Evolutionary conservation across 1,284 basidiomycete species (phyloP), one percentile per base, ranked within the genome.

Genomic region (Irpex rosettiformis): DNA sequence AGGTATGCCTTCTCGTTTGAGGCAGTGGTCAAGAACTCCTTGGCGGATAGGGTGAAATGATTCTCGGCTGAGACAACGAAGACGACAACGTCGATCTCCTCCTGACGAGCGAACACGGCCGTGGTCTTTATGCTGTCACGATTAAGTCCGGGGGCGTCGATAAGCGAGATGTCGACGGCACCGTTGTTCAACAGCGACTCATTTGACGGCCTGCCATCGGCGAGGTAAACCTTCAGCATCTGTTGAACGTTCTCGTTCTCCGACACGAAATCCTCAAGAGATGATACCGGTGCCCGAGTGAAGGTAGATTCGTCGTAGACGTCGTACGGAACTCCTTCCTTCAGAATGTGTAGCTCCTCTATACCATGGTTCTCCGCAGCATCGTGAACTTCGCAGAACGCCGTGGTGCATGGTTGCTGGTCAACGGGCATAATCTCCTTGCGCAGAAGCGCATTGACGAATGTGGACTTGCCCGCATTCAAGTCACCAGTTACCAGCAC

Each of bases 401-500:
- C 88, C 22, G 94, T 95, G 0, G 97, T 99, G 75, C 96, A 94
- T 2, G 97, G 97, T 71, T 99, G 97, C 73, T 99, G 95, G 73
- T 99, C 97, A 60, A 95, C 89, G 2, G 97, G 96, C 89, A 99
- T 94, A 55, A 98, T 87, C 72, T 91, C 89, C 48, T 91, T 86
- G 57, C 93, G 81, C 5, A 98, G 82, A 33, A 99, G 79, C 1
- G 96, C 93, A 68, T 99, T 99, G 72, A 99, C 94, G 69, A 99
- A 92, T 0, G 97, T 99, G 30, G 95, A 98, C 76, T 99, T 99
- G 68, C 97, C 97, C 29, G 97, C 93, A 71, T 99, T 99, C 60
- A 99, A 82, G 73, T 99, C 97, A 64, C 97, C 97, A n/a, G 97
- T 99, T 61, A 99, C 94, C 62, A 99, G 86, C 49, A 99, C 96